A percentile compares a stretch with the other conserved stretches of the same genome.
phyloP scores from a whole-genome alignment of 2,329 filamentous ascomycete species.

The Colletotrichum lentis region DNA sequence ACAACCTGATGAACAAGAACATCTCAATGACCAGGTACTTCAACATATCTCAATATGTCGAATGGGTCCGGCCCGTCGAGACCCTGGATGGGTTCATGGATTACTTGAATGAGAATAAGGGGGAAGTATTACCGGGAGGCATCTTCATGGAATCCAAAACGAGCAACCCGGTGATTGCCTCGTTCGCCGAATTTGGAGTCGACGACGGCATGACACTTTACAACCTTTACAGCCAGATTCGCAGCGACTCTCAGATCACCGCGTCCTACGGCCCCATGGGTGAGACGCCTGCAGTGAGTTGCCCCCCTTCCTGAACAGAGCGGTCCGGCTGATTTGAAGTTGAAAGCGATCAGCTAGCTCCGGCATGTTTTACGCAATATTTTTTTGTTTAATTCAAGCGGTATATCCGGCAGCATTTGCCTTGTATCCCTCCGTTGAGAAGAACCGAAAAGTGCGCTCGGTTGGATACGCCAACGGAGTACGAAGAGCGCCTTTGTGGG shows the following conservation, averaged over 20 bases:
- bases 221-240: constrained; percentile 8
- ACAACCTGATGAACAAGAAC: not conserved
- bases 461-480: constrained; percentile 11
- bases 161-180: not conserved
- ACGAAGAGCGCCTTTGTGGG: constrained; percentile 5
- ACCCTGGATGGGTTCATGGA: constrained; percentile 5
- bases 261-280: not conserved
- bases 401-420: constrained; percentile 1
- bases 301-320: not conserved
- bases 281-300: not conserved
- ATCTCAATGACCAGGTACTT: not conserved
- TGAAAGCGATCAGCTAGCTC: not conserved
- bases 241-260: constrained; percentile 5
- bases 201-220: constrained; percentile 1
- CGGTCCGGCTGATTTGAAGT: not conserved
- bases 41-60: constrained; percentile 2
- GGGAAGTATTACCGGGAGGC: not conserved
- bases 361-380: not conserved
- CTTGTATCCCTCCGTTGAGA: constrained; percentile 14
- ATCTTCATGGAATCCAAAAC: constrained; percentile 3
- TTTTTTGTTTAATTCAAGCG: constrained; percentile 2
- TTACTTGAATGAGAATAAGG: not conserved
- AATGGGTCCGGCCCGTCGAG: not conserved
- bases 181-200: not conserved
- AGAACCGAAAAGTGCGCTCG: not conserved